A percentile compares a stretch with the other conserved stretches of the same genome.
Conservation (phyloP, 1,284 basidiomycete species). For the Irpex rosettiformis region DNA sequence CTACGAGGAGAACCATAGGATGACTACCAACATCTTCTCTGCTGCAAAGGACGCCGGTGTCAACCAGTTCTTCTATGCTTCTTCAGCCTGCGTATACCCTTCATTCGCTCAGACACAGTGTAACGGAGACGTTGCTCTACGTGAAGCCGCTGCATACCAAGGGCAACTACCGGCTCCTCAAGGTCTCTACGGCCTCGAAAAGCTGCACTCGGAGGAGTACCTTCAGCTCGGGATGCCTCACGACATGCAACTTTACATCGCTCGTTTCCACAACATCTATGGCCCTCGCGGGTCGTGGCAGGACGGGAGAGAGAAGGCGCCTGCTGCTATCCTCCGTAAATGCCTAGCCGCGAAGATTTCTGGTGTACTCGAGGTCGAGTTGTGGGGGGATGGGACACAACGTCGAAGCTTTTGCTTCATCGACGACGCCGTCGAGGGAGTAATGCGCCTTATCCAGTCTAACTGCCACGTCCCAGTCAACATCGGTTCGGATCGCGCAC, state of each 20-base stretch:
- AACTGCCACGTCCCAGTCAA: slow-evolving; percentile 38
- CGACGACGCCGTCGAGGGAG: slow-evolving; percentile 46
- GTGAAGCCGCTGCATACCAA: slow-evolving; percentile 42
- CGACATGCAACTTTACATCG: slow-evolving; percentile 41
- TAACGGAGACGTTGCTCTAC: slow-evolving; percentile 37
- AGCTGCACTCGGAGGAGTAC: slow-evolving; percentile 48
- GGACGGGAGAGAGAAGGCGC: slow-evolving; percentile 55
- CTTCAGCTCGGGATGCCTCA: slow-evolving; percentile 29
- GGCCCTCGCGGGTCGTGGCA: slow-evolving; percentile 52
- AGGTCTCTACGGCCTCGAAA: slow-evolving; percentile 58
- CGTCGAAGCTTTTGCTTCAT: slow-evolving; percentile 55
- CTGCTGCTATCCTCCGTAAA: slow-evolving; percentile 55
- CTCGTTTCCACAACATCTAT: slow-evolving; percentile 58
- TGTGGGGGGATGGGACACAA: slow-evolving; percentile 56
- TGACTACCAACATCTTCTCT: slow-evolving; percentile 44
- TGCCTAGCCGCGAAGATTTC: slow-evolving; percentile 34
- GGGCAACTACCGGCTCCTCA: slow-evolving; percentile 40
- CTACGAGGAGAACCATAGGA: slow-evolving; percentile 46
- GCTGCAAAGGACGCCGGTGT: slow-evolving; percentile 38
- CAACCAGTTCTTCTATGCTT: slow-evolving; percentile 48
- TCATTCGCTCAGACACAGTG: slow-evolving; percentile 35
- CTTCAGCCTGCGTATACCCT: slow-evolving; percentile 59
- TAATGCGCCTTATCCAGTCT: slow-evolving; percentile 41
- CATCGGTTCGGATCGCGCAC: slow-evolving; percentile 46
- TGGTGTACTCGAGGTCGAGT: slow-evolving; percentile 34